Evolutionary conservation across 345 rosid species (phyloP).

Genomic region (Nephelium lappaceum): DNA sequence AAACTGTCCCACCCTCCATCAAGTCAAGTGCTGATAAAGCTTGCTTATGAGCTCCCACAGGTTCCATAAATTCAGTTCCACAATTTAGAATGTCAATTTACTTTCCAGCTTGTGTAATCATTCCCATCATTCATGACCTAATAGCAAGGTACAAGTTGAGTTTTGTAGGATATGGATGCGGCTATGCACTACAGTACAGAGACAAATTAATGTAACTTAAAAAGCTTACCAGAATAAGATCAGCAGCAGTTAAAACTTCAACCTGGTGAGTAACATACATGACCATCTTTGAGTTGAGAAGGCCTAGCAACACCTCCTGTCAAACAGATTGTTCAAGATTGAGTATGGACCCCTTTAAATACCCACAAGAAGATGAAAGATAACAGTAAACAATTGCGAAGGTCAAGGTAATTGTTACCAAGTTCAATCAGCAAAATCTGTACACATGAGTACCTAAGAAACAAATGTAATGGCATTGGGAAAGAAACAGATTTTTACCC

Average conservation of each 20-base stretch:
- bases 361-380: no score
- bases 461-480: no score
- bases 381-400: no score
- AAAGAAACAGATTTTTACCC: conserved; percentile 15
- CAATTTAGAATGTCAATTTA: neutral
- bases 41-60: conserved; percentile 68
- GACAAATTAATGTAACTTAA: neutral
- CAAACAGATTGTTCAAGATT: no score
- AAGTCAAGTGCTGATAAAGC: conserved; percentile 59
- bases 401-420: no score
- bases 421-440: no score
- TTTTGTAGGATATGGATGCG: neutral
- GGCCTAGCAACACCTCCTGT: conserved; percentile 63
- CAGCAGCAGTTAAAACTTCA: conserved; percentile 66
- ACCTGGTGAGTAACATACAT: conserved; percentile 68
- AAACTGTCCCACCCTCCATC: conserved; percentile 27
- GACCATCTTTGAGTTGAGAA: conserved; percentile 51
- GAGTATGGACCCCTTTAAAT: no score
- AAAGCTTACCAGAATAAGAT: conserved; percentile 57
- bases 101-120: neutral
- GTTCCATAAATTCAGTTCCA: conserved; percentile 41
- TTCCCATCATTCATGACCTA: conserved; percentile 16
- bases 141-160: neutral
- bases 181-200: neutral
- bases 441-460: no score